Percentiles rank a stretch among this genome's conserved stretches.
Conservation (phyloP, 164 flowering plant genomes). For the Chimonanthus praecox region DNA sequence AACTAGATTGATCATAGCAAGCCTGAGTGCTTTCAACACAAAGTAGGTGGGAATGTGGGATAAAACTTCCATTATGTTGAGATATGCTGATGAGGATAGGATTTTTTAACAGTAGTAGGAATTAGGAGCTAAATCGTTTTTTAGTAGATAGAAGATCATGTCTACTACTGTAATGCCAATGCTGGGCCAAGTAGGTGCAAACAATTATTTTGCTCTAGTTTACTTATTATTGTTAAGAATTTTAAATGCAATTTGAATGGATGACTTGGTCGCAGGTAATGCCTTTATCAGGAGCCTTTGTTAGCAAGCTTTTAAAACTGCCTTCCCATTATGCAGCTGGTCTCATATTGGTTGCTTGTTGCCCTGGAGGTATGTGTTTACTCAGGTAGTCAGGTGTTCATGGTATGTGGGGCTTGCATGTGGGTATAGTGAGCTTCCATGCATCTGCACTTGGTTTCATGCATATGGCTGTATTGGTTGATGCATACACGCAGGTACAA, state of each 20-base stretch:
- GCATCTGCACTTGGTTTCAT: neutral
- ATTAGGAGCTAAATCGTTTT: too few species aligned
- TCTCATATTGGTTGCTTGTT: conserved; percentile 83
- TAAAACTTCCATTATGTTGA: too few species aligned
- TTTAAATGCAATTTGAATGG: neutral
- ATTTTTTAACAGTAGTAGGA: too few species aligned
- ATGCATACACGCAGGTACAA: too few species aligned
- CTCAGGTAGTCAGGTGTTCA: neutral
- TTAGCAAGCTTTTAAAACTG: conserved; percentile 72
- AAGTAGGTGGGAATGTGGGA: too few species aligned
- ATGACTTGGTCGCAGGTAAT: conserved; percentile 55
- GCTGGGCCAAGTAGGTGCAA: neutral
- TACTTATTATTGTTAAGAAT: neutral
- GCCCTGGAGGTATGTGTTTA: conserved; percentile 69
- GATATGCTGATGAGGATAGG: neutral
- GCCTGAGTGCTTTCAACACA: too few species aligned
- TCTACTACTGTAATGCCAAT: neutral
- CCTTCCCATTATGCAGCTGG: conserved; percentile 95
- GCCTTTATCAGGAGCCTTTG: conserved; percentile 76
- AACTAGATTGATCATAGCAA: neutral
- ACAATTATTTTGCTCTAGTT: neutral
- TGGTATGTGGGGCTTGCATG: too few species aligned
- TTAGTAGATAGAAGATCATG: neutral
- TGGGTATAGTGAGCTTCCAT: neutral
- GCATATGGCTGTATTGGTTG: neutral